These are phyloP conservation scores for Cadophora malorum DNA, from an alignment of 2,329 filamentous ascomycete species.

Conservation along the genomic window DNA sequence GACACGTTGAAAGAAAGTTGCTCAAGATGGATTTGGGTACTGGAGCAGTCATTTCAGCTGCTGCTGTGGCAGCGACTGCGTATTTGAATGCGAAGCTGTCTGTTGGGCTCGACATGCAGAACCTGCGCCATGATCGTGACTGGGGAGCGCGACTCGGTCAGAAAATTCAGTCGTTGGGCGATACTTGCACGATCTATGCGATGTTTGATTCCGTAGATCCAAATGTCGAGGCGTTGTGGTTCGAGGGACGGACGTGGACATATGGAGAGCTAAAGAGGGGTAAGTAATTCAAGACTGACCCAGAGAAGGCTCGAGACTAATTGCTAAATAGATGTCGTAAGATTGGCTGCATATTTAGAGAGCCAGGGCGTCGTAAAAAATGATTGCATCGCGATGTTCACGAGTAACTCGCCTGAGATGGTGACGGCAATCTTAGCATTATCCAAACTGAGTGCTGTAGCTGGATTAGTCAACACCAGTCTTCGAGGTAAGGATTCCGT, in stretches of 20 bases:
- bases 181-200: slow-evolving; percentile 50
- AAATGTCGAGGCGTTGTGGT: slow-evolving; percentile 53
- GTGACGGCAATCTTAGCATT: slow-evolving; percentile 52
- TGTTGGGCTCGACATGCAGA: slow-evolving; percentile 49
- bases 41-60: slow-evolving; percentile 28
- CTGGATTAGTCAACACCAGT: slow-evolving; percentile 54
- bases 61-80: slow-evolving; percentile 45
- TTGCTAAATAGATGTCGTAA: slow-evolving; percentile 48
- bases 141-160: slow-evolving; percentile 46
- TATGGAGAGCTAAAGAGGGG: slow-evolving; percentile 52
- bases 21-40: slow-evolving; percentile 33
- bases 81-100: slow-evolving; percentile 53
- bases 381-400: slow-evolving; percentile 54
- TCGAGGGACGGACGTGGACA: slow-evolving; percentile 55
- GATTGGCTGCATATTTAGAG: slow-evolving; percentile 51
- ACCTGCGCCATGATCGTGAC: slow-evolving; percentile 46
- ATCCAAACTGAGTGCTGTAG: slow-evolving; percentile 53
- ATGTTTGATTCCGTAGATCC: slow-evolving; percentile 51
- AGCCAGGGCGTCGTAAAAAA: slow-evolving; percentile 47
- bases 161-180: slow-evolving; percentile 48
- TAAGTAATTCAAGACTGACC: slow-evolving; percentile 36
- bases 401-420: slow-evolving; percentile 57
- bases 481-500: no score
- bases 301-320: slow-evolving; percentile 4
- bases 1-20: not conserved